Percentiles rank a stretch among this genome's conserved stretches.
Conservation (phyloP, 2,329 filamentous ascomycete species). For the Fusarium siculi region DNA sequence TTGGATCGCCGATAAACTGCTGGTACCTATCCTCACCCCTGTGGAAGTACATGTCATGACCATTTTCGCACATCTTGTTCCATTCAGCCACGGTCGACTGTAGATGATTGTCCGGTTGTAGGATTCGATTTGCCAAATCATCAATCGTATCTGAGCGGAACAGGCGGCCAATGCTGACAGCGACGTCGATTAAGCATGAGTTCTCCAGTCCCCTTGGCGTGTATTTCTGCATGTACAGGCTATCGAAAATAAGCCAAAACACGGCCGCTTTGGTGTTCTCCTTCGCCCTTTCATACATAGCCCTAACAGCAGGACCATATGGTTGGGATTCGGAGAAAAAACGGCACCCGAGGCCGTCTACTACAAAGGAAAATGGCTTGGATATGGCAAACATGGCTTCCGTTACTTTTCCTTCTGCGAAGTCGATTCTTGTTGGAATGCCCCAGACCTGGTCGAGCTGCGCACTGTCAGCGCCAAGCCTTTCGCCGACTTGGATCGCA, state of each 20-base stretch:
- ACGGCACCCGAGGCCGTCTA: not conserved
- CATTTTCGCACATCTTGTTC: no score
- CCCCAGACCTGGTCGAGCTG: not conserved
- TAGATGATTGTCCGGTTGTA: not conserved
- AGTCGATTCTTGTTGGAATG: not conserved
- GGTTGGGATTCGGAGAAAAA: not conserved
- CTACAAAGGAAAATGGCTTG: not conserved
- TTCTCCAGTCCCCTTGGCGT: not conserved
- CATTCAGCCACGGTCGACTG: not conserved
- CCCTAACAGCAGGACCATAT: not conserved
- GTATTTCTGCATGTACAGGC: not conserved
- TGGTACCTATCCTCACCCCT: no score
- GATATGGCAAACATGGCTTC: not conserved
- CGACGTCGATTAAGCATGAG: not conserved
- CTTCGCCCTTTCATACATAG: not conserved
- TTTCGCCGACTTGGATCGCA: not conserved
- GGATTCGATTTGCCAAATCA: not conserved
- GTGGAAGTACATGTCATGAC: no score
- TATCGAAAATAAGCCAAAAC: not conserved
- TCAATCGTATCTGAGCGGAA: not conserved
- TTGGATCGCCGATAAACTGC: no score
- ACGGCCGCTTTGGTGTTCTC: not conserved
- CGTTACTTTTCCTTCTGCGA: not conserved
- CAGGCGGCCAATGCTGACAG: not conserved
- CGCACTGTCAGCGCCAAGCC: not conserved